A percentile compares a stretch with the other conserved stretches of the same genome.
Conservation (phyloP, 1,139 yeast genomes). For the Saccharomyces hybrid region DNA sequence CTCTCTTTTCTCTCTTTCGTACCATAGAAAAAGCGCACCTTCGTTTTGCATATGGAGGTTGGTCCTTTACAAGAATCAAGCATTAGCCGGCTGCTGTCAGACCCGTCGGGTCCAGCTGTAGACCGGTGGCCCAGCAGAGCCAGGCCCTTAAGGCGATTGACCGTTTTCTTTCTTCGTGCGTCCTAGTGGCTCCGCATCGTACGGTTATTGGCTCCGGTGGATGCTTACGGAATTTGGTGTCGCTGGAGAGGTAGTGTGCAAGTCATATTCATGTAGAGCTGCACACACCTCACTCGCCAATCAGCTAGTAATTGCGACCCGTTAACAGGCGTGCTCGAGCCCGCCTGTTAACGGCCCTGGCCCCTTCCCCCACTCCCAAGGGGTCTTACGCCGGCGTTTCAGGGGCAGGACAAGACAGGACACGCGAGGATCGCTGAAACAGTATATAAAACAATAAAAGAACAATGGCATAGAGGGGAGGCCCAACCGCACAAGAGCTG, state of each 20-base stretch:
- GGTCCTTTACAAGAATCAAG: neutral
- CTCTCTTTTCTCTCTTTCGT: neutral
- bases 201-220: neutral
- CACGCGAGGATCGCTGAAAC: constrained; percentile 1
- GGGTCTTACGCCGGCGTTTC: neutral
- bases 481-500: neutral
- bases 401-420: constrained; percentile 1
- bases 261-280: neutral
- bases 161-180: neutral
- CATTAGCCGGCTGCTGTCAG: neutral
- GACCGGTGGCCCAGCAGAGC: neutral
- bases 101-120: neutral
- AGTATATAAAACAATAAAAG: neutral
- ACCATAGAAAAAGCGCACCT: neutral
- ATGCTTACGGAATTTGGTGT: neutral
- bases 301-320: neutral
- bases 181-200: neutral
- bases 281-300: neutral
- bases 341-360: neutral
- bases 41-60: neutral
- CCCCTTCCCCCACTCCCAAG: constrained; percentile 1
- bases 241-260: neutral
- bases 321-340: neutral
- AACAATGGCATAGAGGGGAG: neutral
- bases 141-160: neutral